Percentiles rank a stretch among this genome's conserved stretches.
phyloP scores from a whole-genome alignment of 2,329 filamentous ascomycete species.

The Pseudocercospora ulei region DNA sequence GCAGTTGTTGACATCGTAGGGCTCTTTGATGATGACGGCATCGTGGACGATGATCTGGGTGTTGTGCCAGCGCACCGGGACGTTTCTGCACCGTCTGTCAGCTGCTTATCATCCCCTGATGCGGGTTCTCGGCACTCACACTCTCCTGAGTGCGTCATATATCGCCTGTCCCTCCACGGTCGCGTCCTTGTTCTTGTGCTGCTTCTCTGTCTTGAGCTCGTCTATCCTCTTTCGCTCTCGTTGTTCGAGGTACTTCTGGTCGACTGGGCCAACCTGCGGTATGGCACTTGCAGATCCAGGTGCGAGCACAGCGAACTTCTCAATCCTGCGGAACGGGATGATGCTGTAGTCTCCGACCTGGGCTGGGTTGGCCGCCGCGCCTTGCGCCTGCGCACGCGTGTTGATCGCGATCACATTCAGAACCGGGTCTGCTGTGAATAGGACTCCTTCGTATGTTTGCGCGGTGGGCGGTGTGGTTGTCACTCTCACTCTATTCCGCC shows the following conservation, averaged over 20 bases:
- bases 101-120: not conserved
- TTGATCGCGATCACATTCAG: conserved; percentile 55
- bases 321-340: conserved; percentile 51
- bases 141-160: conserved; percentile 52
- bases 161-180: conserved; percentile 53
- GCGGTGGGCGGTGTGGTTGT: conserved; percentile 46
- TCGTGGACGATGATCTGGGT: conserved; percentile 53
- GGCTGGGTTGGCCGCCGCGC: conserved; percentile 36
- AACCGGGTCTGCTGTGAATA: conserved; percentile 53
- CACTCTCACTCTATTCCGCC: conserved; percentile 36
- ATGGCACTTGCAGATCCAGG: conserved; percentile 39
- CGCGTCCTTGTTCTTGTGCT: conserved; percentile 52
- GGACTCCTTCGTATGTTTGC: conserved; percentile 50
- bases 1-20: conserved; percentile 51
- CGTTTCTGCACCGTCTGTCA: conserved; percentile 23
- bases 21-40: conserved; percentile 49
- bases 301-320: conserved; percentile 47
- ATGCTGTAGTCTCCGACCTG: conserved; percentile 51
- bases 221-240: conserved; percentile 49
- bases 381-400: conserved; percentile 36
- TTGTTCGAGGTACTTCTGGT: conserved; percentile 46
- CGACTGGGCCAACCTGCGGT: conserved; percentile 44
- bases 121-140: conserved; percentile 37
- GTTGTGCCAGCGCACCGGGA: conserved; percentile 51
- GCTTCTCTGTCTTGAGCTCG: conserved; percentile 49